A percentile compares a stretch with the other conserved stretches of the same genome.
These are phyloP conservation scores for Lactarius vividus DNA, from an alignment of 768 basidiomycete genomes.

Conservation along the genomic window DNA sequence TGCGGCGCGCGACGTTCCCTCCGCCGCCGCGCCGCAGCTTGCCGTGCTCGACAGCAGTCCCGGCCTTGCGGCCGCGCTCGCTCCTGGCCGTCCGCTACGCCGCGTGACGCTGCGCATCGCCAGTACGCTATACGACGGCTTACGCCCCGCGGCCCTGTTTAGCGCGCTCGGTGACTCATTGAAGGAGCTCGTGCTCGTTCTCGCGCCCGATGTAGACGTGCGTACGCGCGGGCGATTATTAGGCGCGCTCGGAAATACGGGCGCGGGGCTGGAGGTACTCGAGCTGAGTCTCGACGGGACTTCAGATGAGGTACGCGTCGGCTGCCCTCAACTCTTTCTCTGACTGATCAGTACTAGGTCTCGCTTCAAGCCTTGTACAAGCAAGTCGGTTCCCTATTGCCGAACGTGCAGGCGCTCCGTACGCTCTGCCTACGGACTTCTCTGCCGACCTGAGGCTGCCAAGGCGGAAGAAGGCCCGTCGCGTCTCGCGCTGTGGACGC, in stretches of 20 bases:
- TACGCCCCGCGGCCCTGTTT: conserved; percentile 35
- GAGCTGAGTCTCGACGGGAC: conserved; percentile 31
- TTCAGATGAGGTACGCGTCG: conserved; percentile 33
- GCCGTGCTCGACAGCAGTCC: conserved; percentile 31
- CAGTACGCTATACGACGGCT: conserved; percentile 36
- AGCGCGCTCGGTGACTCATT: conserved; percentile 28
- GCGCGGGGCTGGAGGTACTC: conserved; percentile 31
- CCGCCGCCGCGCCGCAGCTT: conserved; percentile 25
- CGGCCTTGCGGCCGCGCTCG: conserved; percentile 30
- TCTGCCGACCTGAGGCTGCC: conserved; percentile 37
- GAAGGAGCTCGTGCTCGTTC: conserved; percentile 23
- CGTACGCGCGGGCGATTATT: conserved; percentile 36
- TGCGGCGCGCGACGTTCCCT: conserved; percentile 19
- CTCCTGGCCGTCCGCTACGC: conserved; percentile 32
- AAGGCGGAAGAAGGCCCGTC: conserved; percentile 37
- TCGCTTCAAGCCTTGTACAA: conserved; percentile 33
- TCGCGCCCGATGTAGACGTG: conserved; percentile 32
- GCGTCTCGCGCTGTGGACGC: conserved; percentile 31
- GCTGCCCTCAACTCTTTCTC: neutral
- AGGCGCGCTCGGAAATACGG: conserved; percentile 33
- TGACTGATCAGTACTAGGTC: conserved; percentile 2
- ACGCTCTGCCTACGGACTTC: conserved; percentile 36
- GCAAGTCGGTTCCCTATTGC: conserved; percentile 31
- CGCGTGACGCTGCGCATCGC: conserved; percentile 31
- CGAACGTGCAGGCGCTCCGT: conserved; percentile 32